Evolutionary conservation across 768 basidiomycete genomes (phyloP), one percentile per base, ranked within the genome.

Genomic region (Tremella fuciformis): DNA sequence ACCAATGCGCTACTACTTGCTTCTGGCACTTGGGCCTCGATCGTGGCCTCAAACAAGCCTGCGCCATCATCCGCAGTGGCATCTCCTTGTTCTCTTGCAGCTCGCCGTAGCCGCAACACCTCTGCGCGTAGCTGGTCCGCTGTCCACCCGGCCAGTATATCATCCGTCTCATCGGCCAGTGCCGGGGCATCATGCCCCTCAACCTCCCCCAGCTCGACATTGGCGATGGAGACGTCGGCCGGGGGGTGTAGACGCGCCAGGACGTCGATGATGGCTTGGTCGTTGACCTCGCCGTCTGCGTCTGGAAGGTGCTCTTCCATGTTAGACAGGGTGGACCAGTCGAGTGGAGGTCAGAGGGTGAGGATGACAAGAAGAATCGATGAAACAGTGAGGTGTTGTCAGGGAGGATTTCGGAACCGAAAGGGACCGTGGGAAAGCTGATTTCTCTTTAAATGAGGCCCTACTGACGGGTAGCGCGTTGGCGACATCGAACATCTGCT

Each of bases 141-240:
- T 8, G 57, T 62, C 64, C 64, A 65, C 9, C 42, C 48, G 21
- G 55, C 50, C 50, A 64, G 38, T 34, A 34, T 34, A 37, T 63
- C 57, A 9, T 34, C 40, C 18, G 11, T 34, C 26, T 55, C 51
- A 8, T 55, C 40, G 13, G 16, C 34, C 6, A 15, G 25, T 13
- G 7, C n/a, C n/a, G n/a, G n/a, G n/a, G n/a, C n/a, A n/a, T n/a
- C n/a, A n/a, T n/a, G n/a, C n/a, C n/a, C n/a, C n/a, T n/a, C n/a
- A n/a, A n/a, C n/a, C n/a, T n/a, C 29, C 6, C 4, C 29, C 6
- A 34, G 29, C 6, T 34, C 29, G 29, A 34, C 29, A 34, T 34
- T 34, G 11, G 29, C 4, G 29, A 34, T 34, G 29, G 29, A 34
- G 11, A 34, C 29, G 11, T 34, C 29, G 29, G 29, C 11, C 4